Percentiles rank a stretch among this genome's conserved stretches.
Evolutionary conservation across 2,329 filamentous ascomycete genomes (phyloP).

Genomic region (Trichoderma oligosporum): DNA sequence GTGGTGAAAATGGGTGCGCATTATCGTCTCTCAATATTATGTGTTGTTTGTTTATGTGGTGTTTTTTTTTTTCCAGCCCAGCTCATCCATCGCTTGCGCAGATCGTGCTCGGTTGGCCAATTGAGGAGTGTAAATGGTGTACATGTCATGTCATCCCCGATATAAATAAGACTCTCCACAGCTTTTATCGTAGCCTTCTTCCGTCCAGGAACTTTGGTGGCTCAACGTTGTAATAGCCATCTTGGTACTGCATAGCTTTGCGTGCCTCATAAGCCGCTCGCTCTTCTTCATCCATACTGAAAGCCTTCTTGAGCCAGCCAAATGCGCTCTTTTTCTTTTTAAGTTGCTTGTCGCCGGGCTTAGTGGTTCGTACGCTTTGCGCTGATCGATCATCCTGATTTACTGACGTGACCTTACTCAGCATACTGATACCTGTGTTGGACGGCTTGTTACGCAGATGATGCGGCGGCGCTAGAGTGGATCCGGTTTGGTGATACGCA

Average conservation of each 20-base stretch:
- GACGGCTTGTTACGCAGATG: conserved; percentile 51
- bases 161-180: too few species aligned
- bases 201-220: conserved; percentile 56
- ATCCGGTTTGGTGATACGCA: conserved; percentile 27
- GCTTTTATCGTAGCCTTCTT: conserved; percentile 39
- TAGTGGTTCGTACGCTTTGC: conserved; percentile 27
- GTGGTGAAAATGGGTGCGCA: not conserved
- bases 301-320: conserved; percentile 66
- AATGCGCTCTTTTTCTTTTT: conserved; percentile 67
- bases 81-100: too few species aligned
- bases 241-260: conserved; percentile 43
- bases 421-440: conserved; percentile 54
- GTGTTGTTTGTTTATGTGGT: too few species aligned
- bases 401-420: conserved; percentile 52
- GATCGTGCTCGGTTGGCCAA: too few species aligned
- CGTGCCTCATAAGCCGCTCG: conserved; percentile 56
- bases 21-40: too few species aligned
- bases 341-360: conserved; percentile 40
- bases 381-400: conserved; percentile 39
- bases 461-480: conserved; percentile 34
- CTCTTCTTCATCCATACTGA: conserved; percentile 62
- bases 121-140: too few species aligned
- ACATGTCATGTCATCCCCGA: too few species aligned
- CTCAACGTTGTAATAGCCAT: conserved; percentile 48
- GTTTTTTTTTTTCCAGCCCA: too few species aligned